These are phyloP conservation scores for Schizochytrium sp. DNA, from an alignment of 108 stramenopile genomes.

Conservation along the genomic window DNA sequence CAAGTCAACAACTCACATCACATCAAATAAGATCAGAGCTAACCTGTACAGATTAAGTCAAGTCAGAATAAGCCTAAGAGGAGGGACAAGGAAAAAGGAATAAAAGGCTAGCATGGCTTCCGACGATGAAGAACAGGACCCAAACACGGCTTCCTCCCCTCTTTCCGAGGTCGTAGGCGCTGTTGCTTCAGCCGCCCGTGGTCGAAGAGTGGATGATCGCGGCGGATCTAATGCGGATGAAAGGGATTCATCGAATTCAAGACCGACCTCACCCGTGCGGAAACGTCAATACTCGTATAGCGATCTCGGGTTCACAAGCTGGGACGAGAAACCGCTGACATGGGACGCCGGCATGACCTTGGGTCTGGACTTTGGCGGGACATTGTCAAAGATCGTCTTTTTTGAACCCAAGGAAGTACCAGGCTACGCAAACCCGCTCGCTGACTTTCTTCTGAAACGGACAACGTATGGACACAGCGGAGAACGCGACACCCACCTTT, in stretches of 20 bases:
- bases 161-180: too few species aligned
- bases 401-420: constrained; percentile 63
- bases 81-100: too few species aligned
- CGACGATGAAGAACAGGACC: too few species aligned
- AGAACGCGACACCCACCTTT: constrained; percentile 72
- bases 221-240: not conserved
- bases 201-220: too few species aligned
- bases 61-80: too few species aligned
- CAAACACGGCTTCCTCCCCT: too few species aligned
- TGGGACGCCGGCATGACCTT: constrained; percentile 58
- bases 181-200: too few species aligned
- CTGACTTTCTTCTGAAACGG: not conserved
- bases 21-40: too few species aligned
- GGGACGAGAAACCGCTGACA: not conserved
- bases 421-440: not conserved
- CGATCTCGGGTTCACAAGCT: not conserved
- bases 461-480: constrained; percentile 35
- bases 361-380: constrained; percentile 84
- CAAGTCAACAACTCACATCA: too few species aligned
- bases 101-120: too few species aligned
- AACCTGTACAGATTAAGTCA: too few species aligned
- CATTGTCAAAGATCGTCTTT: constrained; percentile 88
- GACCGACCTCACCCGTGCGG: not conserved
- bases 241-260: not conserved
- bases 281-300: not conserved